phyloP scores from a whole-genome alignment of 1,139 yeast species.

The Pneumocystis sp. region DNA sequence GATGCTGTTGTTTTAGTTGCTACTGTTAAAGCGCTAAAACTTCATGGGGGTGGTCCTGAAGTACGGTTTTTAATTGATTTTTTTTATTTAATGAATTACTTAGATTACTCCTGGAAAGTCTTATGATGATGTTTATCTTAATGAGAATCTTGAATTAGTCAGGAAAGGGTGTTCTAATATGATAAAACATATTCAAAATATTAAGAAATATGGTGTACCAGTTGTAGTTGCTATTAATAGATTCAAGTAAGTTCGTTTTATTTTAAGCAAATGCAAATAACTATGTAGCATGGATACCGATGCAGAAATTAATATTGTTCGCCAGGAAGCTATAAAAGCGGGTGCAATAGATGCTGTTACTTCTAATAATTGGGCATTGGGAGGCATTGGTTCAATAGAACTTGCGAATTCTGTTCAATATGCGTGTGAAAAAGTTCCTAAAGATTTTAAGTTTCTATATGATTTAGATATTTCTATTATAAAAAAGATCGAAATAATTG shows the following conservation, averaged over 20 bases:
- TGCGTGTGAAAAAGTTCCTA: constrained; percentile 43
- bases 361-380: constrained; percentile 96
- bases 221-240: constrained; percentile 93
- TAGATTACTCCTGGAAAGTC: constrained; percentile 74
- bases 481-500: constrained; percentile 70
- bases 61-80: constrained; percentile 21
- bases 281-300: constrained; percentile 45
- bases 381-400: constrained; percentile 85
- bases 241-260: constrained; percentile 34
- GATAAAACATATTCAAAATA: constrained; percentile 82
- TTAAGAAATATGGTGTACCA: constrained; percentile 74
- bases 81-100: not conserved
- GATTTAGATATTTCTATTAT: constrained; percentile 56
- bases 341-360: constrained; percentile 92
- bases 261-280: not conserved
- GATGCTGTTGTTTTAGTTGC: constrained; percentile 93
- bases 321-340: constrained; percentile 72
- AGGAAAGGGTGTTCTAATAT: constrained; percentile 76
- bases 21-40: constrained; percentile 90
- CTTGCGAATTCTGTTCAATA: constrained; percentile 74
- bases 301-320: constrained; percentile 71
- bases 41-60: constrained; percentile 97
- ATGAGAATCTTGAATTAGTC: constrained; percentile 74
- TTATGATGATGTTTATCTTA: constrained; percentile 70
- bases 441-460: constrained; percentile 57